Conservation (phyloP, 2,329 filamentous ascomycete species). For the Hyphodiscus sp. region DNA sequence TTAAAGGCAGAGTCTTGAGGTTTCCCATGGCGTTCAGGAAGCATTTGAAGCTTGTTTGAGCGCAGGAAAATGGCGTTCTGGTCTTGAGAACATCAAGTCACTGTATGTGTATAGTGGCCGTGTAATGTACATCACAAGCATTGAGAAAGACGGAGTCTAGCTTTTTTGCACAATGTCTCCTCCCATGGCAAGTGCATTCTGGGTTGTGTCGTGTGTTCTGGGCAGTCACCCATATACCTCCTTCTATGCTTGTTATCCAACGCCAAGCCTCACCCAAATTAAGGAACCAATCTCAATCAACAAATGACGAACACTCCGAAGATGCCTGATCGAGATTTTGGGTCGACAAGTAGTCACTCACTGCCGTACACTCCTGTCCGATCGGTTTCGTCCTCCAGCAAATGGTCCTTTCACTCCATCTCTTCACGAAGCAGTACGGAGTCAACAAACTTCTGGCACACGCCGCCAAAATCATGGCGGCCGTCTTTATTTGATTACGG, state of each 20-base stretch:
- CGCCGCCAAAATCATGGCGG: slow-evolving; percentile 17
- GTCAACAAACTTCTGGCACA: slow-evolving; percentile 20
- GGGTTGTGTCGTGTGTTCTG: not conserved
- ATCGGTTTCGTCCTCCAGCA: slow-evolving; percentile 11
- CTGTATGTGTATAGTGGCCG: not conserved
- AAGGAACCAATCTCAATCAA: not conserved
- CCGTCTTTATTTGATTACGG: not conserved
- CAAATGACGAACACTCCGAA: slow-evolving; percentile 11
- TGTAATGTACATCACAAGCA: not conserved
- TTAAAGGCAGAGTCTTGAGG: slow-evolving; percentile 1
- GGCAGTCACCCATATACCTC: not conserved
- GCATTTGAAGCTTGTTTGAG: slow-evolving; percentile 12
- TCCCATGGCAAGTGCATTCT: too few relatives aligned
- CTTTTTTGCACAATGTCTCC: not conserved
- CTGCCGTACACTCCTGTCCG: slow-evolving; percentile 16
- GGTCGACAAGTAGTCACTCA: slow-evolving; percentile 6
- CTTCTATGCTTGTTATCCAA: not conserved
- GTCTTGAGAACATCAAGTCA: not conserved
- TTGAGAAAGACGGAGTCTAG: not conserved
- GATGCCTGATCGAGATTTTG: slow-evolving; percentile 12
- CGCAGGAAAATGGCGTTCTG: not conserved
- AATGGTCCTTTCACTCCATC: slow-evolving; percentile 5
- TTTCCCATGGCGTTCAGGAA: slow-evolving; percentile 19
- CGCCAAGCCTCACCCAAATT: not conserved
- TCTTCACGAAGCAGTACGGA: slow-evolving; percentile 14